Evolutionary conservation across 2,329 filamentous ascomycete genomes (phyloP), one percentile per base, ranked within the genome.

Genomic region (Coniochaeta sp.): DNA sequence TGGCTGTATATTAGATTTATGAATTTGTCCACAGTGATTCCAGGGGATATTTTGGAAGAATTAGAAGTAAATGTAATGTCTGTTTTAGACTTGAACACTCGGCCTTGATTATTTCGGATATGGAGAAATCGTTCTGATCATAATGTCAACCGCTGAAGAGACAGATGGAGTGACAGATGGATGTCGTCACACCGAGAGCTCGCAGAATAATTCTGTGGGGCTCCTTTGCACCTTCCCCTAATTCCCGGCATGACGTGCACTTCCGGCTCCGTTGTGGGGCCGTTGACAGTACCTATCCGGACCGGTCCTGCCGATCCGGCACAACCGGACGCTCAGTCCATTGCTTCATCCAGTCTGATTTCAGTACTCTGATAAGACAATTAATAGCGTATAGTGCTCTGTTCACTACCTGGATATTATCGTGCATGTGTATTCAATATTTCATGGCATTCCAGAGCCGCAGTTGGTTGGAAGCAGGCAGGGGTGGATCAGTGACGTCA

Each of bases 131-230:
- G n/a, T 4, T 47, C 26, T 40, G 38, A 40, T 17, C 9, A 26
- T 47, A 47, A 47, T 31, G 47, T 14, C 22, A 52, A 28, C 11
- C 47, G 3, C 9, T 24, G 52, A n/a, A n/a, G n/a, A n/a, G n/a
- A n/a, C n/a, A n/a, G n/a, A n/a, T n/a, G 3, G 19, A 57, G 28
- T 57, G 54, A 57, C 54, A 57, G 31, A 57, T 57, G 31, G 9
- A 57, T 57, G 54, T 57, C 54, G 54, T 57, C 54, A 57, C 54
- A 57, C 4, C 11, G 50, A 55, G 14, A 19, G 38, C 26, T 52
- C 4, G 38, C 19, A 12, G 16, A 3, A 11, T 12, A 36, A 5
- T 34, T n/a, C 22, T 56, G 52, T 56, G 52, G 52, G 28, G 52
- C 26, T n/a, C n/a, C n/a, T n/a, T n/a, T n/a, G n/a, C n/a, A n/a